Evolutionary conservation across 1,284 basidiomycete species (phyloP).

Genomic region (Naganishia liquefaciens): DNA sequence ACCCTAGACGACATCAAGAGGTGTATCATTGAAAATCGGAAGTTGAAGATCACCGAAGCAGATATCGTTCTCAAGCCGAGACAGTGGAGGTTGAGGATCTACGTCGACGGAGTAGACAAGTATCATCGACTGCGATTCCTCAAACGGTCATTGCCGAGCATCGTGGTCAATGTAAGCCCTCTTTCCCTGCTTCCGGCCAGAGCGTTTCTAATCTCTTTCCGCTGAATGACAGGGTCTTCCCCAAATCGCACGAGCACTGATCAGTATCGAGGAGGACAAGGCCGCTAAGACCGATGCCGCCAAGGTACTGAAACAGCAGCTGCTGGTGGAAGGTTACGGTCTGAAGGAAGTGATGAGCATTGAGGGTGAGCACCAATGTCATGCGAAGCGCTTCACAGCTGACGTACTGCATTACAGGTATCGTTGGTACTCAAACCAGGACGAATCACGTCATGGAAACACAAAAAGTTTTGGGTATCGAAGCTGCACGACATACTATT

Average conservation of each 20-base stretch:
- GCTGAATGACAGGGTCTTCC: conserved; percentile 66
- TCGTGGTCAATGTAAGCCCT: conserved; percentile 77
- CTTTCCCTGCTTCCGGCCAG: no score
- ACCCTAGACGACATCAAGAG: conserved; percentile 90
- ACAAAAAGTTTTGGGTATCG: conserved; percentile 90
- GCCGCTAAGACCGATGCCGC: conserved; percentile 15
- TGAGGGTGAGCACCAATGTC: conserved; percentile 66
- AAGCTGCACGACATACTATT: conserved; percentile 91
- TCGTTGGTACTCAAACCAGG: conserved; percentile 85
- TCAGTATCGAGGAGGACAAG: conserved; percentile 84
- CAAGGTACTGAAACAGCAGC: conserved; percentile 60
- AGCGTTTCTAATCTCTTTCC: neutral
- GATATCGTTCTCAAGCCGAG: conserved; percentile 71
- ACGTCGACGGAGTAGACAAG: conserved; percentile 78
- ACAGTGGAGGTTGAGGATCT: conserved; percentile 80
- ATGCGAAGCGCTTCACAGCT: neutral
- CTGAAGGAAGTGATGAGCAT: conserved; percentile 96
- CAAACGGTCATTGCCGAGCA: conserved; percentile 73
- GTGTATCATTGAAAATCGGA: conserved; percentile 82
- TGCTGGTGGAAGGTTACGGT: conserved; percentile 97
- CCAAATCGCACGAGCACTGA: conserved; percentile 83
- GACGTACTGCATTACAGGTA: conserved; percentile 61
- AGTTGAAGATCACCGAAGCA: conserved; percentile 89
- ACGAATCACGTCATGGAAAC: conserved; percentile 99
- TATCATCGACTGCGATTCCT: conserved; percentile 85